Conservation (phyloP, 192 early-diverging fungal genomes). For the Thamnidium elegans region DNA sequence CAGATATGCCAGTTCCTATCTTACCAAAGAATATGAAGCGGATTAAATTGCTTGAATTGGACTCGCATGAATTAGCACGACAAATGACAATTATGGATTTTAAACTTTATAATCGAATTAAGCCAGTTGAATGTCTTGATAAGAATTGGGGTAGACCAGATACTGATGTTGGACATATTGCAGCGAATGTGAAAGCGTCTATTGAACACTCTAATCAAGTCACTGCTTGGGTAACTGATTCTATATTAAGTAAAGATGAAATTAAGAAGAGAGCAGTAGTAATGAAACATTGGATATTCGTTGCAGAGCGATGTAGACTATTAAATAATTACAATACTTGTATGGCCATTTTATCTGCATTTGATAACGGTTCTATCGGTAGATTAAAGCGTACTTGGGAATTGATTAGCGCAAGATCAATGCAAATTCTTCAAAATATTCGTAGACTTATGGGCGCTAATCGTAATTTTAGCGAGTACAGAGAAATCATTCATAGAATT, state of each 20-base stretch:
- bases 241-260: slow-evolving; percentile 79
- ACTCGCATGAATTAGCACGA: slow-evolving; percentile 91
- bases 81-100: slow-evolving; percentile 92
- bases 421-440: slow-evolving; percentile 59
- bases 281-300: slow-evolving; percentile 81
- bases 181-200: slow-evolving; percentile 85
- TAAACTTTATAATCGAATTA: slow-evolving; percentile 72
- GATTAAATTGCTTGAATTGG: slow-evolving; percentile 80
- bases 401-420: slow-evolving; percentile 41
- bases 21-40: slow-evolving; percentile 73
- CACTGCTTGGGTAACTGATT: slow-evolving; percentile 84
- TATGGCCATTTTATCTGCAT: slow-evolving; percentile 81
- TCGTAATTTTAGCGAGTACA: slow-evolving; percentile 80
- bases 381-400: slow-evolving; percentile 94
- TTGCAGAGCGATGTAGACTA: slow-evolving; percentile 72
- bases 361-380: slow-evolving; percentile 81
- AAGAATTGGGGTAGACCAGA: slow-evolving; percentile 81
- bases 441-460: slow-evolving; percentile 70
- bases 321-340: slow-evolving; percentile 94
- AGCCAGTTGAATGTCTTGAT: slow-evolving; percentile 82
- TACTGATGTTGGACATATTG: slow-evolving; percentile 44
- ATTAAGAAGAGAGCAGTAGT: slow-evolving; percentile 70
- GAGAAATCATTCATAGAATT: slow-evolving; percentile 72
- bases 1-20: slow-evolving; percentile 71
- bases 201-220: slow-evolving; percentile 79